Conservation (phyloP, 176 grass and related monocot species). For the Phragmites australis region DNA sequence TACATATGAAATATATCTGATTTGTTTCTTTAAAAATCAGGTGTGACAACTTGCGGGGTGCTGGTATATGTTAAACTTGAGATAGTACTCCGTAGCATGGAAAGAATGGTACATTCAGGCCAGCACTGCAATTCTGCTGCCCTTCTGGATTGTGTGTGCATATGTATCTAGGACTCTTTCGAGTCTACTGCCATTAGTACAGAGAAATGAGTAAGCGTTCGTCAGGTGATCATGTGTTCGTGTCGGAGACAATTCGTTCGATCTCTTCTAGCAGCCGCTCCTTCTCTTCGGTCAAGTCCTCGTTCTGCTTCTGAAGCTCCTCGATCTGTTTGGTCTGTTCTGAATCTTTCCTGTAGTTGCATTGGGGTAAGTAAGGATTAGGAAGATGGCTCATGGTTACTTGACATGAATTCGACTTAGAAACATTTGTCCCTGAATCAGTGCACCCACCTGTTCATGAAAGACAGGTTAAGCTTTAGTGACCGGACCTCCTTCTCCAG, state of each 20-base stretch:
- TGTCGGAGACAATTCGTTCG: constrained; percentile 44
- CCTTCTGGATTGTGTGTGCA: constrained; percentile 1
- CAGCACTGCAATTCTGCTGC: constrained; percentile 4
- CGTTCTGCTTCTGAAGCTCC: constrained; percentile 79
- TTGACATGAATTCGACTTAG: neutral
- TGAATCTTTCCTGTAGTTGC: constrained; percentile 64
- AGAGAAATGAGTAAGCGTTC: neutral
- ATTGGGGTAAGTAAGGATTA: neutral
- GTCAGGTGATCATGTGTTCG: constrained; percentile 30
- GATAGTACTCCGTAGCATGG: neutral
- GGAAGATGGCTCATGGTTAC: neutral
- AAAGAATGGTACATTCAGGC: constrained; percentile 46
- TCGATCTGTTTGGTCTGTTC: constrained; percentile 79
- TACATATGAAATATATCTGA: too few relatives aligned
- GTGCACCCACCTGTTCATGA: constrained; percentile 64
- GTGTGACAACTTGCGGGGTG: constrained; percentile 5
- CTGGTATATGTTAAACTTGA: constrained; percentile 19
- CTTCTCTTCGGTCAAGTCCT: constrained; percentile 59
- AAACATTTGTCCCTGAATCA: neutral
- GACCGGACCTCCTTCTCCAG: constrained; percentile 81
- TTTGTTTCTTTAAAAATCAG: too few relatives aligned
- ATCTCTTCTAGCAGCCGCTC: constrained; percentile 63
- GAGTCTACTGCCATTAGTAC: constrained; percentile 27
- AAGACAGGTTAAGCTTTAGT: constrained; percentile 77
- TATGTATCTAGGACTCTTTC: constrained; percentile 40